Evolutionary conservation across 345 rosid genomes (phyloP), one percentile per base, ranked within the genome.

Genomic region (Arabidopsis arenosa): DNA sequence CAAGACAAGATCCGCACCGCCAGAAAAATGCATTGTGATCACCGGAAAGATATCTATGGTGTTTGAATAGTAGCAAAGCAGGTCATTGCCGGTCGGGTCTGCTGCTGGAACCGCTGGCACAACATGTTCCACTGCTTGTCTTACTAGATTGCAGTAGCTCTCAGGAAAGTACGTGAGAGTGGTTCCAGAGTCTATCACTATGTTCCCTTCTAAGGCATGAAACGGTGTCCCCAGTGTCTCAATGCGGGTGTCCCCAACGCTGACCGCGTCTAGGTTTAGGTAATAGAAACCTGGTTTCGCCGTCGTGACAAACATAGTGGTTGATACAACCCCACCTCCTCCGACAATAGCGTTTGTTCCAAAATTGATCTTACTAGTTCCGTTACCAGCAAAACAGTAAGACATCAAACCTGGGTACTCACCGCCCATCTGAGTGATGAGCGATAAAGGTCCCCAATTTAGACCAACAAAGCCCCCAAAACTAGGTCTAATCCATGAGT

Each of bases 201-300:
- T 74, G 72, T 56, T 65, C 32, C 72, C 58, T 0, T 74, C 57
- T 32, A n/a, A 4, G 12, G 72, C 35, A 5, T 74, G 7, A n/a
- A 65, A 55, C 13, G 57, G 5, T 64, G 78, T 65, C 49, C 78
- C 78, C 10, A 51, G 3, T 23, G 66, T 74, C 37, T 65, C 78
- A 9, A 74, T 6, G 9, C 49, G 58, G 0, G 5, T 45, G 5
- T 65, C 33, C 0, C 10, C 66, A 23, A 74, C 41, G 11, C 66
- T 74, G 9, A 74, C 12, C 4, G 78, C 66, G 0, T 65, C 66
- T 44, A 74, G 78, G 58, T 65, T 74, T 33, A 65, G 58, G 66
- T 64, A 56, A 23, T 56, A 74, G n/a, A 44, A 33, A n/a, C 48
- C 36, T 0, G 6, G 44, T 40, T 54, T 13, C 18, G 41, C 47